Percentiles rank a stretch among this genome's conserved stretches.
Evolutionary conservation across 805 yeast species (phyloP).

Genomic region (Kockiozyma suomiensis): DNA sequence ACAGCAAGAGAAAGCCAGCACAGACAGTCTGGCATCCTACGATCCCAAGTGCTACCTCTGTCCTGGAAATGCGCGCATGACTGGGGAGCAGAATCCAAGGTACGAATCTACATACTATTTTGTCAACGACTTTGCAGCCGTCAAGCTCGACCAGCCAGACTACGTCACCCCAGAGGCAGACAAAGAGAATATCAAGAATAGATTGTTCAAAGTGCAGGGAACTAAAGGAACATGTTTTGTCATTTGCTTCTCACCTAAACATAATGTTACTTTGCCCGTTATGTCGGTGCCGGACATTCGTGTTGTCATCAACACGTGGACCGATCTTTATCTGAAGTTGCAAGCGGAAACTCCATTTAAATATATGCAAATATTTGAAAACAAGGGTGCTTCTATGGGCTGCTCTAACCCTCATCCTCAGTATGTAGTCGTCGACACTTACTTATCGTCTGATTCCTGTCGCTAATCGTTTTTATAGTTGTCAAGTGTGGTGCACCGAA

Average conservation of each 20-base stretch:
- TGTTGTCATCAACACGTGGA: slow-evolving; percentile 64
- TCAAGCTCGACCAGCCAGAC: slow-evolving; percentile 52
- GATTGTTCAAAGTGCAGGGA: slow-evolving; percentile 57
- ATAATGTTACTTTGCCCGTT: slow-evolving; percentile 53
- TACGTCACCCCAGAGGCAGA: slow-evolving; percentile 19
- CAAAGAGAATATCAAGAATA: slow-evolving; percentile 24
- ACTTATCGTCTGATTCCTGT: background rate
- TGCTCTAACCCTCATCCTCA: slow-evolving; percentile 83
- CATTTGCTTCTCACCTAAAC: slow-evolving; percentile 72
- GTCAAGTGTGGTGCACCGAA: slow-evolving; percentile 65
- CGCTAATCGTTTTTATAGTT: slow-evolving; percentile 38
- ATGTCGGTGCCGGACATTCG: slow-evolving; percentile 53
- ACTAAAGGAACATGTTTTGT: slow-evolving; percentile 71
- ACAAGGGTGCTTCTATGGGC: slow-evolving; percentile 80
- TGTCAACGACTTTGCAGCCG: slow-evolving; percentile 73
- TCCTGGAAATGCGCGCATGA: slow-evolving; percentile 69
- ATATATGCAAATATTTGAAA: slow-evolving; percentile 73
- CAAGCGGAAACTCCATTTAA: slow-evolving; percentile 47
- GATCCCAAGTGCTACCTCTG: slow-evolving; percentile 72
- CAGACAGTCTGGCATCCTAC: slow-evolving; percentile 52
- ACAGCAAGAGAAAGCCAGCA: slow-evolving; percentile 57
- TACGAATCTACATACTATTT: slow-evolving; percentile 62
- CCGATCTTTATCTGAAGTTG: slow-evolving; percentile 53
- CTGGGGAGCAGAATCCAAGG: slow-evolving; percentile 60
- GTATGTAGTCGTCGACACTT: too few relatives aligned